These are phyloP conservation scores for Polyplosphaeria fusca DNA, from an alignment of 495 filamentous ascomycete species.

Conservation along the genomic window DNA sequence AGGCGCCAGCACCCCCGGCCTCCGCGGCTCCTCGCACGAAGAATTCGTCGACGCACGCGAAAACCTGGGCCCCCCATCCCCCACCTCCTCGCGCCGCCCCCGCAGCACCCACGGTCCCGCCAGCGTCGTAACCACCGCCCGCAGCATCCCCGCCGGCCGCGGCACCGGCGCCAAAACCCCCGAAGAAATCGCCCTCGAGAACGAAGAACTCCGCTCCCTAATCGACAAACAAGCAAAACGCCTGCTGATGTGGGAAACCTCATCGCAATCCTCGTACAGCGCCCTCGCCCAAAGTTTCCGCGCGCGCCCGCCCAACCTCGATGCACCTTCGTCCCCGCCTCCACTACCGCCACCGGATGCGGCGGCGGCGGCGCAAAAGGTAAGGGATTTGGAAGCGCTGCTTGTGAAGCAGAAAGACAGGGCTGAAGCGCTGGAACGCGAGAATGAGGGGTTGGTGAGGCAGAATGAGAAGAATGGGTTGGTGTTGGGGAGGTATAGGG, in stretches of 20 bases:
- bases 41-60: constrained; percentile 88
- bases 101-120: not conserved
- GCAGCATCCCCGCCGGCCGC: constrained; percentile 37
- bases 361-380: constrained; percentile 38
- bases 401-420: constrained; percentile 50
- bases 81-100: constrained; percentile 44
- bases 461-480: constrained; percentile 68
- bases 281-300: constrained; percentile 78
- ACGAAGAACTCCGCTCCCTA: constrained; percentile 67
- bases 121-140: constrained; percentile 4
- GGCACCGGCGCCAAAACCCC: constrained; percentile 53
- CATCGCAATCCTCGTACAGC: constrained; percentile 74
- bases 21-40: constrained; percentile 28
- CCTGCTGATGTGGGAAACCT: constrained; percentile 80
- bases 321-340: constrained; percentile 15
- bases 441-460: constrained; percentile 47
- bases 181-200: constrained; percentile 82
- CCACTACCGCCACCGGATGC: constrained; percentile 29
- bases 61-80: constrained; percentile 51
- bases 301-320: constrained; percentile 34
- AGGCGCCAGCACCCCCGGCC: constrained; percentile 49
- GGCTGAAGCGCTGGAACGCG: constrained; percentile 48
- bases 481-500: constrained; percentile 65
- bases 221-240: constrained; percentile 75
- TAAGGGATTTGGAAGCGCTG: constrained; percentile 57